A percentile compares a stretch with the other conserved stretches of the same genome.
phyloP scores from a whole-genome alignment of 208 protist genomes.

The Leishmania guyanensis region DNA sequence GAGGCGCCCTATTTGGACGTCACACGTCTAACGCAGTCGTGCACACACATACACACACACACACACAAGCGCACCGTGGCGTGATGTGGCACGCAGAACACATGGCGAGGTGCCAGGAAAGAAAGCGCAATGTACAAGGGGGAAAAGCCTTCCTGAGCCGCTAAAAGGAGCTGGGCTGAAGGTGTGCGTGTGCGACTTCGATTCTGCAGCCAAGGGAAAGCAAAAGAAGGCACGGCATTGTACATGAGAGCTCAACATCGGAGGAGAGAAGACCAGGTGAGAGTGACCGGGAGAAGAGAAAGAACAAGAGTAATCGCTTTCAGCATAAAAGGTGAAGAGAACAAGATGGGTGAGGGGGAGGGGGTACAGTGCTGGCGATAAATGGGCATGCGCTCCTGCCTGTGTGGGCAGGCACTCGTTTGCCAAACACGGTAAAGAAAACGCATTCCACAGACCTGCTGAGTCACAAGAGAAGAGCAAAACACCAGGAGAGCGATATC shows the following conservation, averaged over 20 bases:
- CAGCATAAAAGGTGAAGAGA: constrained; percentile 5
- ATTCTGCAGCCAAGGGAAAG: background rate
- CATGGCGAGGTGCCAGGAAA: background rate
- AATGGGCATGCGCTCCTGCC: background rate
- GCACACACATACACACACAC: background rate
- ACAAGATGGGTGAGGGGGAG: background rate
- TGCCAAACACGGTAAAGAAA: background rate
- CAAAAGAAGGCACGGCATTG: background rate
- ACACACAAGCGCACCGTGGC: background rate
- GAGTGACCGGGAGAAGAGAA: background rate
- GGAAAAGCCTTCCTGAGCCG: background rate
- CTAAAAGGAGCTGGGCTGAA: background rate
- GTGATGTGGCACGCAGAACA: background rate
- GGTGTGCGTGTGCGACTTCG: constrained; percentile 8
- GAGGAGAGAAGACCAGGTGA: background rate
- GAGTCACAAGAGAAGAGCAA: background rate
- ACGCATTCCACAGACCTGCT: background rate
- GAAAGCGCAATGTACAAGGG: background rate
- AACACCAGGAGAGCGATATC: background rate
- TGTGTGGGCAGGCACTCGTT: background rate
- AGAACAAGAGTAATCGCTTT: background rate
- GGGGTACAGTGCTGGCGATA: background rate
- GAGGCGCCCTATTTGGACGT: background rate
- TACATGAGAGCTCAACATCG: constrained; percentile 7
- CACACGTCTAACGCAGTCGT: background rate